Conservation (phyloP, 2,329 filamentous ascomycete species). For the Rachicladosporium sp. region DNA sequence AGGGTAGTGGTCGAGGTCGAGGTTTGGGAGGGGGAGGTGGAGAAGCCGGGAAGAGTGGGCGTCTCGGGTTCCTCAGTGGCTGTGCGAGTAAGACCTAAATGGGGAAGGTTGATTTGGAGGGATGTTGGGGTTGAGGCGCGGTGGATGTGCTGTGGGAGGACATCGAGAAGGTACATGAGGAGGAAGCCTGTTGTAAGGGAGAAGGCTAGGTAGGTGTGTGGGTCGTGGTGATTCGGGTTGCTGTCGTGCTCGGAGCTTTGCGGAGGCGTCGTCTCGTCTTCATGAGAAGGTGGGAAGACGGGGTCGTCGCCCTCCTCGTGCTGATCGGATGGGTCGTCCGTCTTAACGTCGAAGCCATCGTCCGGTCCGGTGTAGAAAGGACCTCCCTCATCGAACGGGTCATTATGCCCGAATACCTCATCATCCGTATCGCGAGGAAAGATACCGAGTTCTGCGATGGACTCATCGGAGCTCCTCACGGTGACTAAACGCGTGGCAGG, state of each 20-base stretch:
- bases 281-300: neutral
- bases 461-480: neutral
- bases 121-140: constrained; percentile 49
- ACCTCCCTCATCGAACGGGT: neutral
- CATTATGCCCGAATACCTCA: neutral
- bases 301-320: constrained; percentile 8
- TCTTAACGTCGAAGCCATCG: constrained; percentile 12
- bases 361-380: constrained; percentile 18
- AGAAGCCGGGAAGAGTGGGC: constrained; percentile 22
- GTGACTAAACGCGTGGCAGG: neutral
- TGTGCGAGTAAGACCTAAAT: constrained; percentile 43
- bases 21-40: constrained; percentile 14
- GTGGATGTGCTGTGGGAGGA: constrained; percentile 61
- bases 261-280: constrained; percentile 1
- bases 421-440: neutral
- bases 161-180: constrained; percentile 93
- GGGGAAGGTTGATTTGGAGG: constrained; percentile 79
- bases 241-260: constrained; percentile 3
- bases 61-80: constrained; percentile 17
- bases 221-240: constrained; percentile 31
- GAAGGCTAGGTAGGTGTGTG: constrained; percentile 71
- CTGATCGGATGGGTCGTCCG: constrained; percentile 8
- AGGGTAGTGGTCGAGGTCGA: constrained; percentile 51
- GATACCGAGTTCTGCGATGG: too few species aligned
- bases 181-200: constrained; percentile 81